These are phyloP conservation scores for Globisporangium echinulatum DNA, from an alignment of 352 stramenopile genomes.

Conservation along the genomic window DNA sequence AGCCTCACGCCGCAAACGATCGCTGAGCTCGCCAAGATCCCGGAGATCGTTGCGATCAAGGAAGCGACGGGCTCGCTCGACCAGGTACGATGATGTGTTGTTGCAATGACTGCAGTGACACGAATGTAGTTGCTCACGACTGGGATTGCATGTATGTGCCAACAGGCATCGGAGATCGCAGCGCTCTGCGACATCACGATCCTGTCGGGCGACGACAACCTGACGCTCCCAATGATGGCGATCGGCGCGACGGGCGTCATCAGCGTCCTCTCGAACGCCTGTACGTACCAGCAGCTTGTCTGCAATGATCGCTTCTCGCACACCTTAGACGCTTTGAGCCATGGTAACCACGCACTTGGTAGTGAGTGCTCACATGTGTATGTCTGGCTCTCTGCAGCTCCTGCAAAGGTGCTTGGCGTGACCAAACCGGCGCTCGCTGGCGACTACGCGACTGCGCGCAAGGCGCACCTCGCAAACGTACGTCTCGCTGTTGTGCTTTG, in stretches of 20 bases:
- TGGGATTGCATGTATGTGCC: background rate
- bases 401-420: constrained; percentile 80
- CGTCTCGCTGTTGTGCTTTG: constrained; percentile 5
- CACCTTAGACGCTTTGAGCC: no score
- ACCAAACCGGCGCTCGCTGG: constrained; percentile 71
- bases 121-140: background rate
- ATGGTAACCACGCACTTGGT: no score
- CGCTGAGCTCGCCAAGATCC: constrained; percentile 88
- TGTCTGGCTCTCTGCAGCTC: constrained; percentile 29
- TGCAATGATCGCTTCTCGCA: no score
- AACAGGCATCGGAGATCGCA: constrained; percentile 77
- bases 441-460: constrained; percentile 72
- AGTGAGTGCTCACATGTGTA: no score
- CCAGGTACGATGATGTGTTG: constrained; percentile 21
- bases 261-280: constrained; percentile 87
- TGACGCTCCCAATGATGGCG: constrained; percentile 87
- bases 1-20: constrained; percentile 94
- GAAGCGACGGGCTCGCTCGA: constrained; percentile 94
- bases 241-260: constrained; percentile 88
- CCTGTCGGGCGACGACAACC: constrained; percentile 87
- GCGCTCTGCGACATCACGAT: constrained; percentile 89
- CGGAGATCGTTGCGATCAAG: constrained; percentile 97
- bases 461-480: constrained; percentile 84
- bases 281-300: constrained; percentile 25
- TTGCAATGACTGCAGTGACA: background rate